phyloP scores from a whole-genome alignment of 345 rosid genomes.

The Acer campestre region DNA sequence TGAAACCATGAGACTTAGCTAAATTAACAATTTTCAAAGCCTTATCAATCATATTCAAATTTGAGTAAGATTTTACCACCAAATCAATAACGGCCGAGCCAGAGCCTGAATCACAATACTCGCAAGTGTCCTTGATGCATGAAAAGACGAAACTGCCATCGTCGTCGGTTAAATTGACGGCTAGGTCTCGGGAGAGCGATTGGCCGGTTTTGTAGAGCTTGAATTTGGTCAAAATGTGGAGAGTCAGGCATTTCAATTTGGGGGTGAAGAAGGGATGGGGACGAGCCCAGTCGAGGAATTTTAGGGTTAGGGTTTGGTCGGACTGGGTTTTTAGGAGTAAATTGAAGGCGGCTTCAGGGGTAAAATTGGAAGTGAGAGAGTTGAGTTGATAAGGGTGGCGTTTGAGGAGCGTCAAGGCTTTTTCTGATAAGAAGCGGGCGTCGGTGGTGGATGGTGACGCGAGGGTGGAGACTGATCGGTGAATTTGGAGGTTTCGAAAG shows the following conservation, averaged over 20 bases:
- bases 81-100: slow-evolving; percentile 86
- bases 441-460: slow-evolving; percentile 30
- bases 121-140: slow-evolving; percentile 64
- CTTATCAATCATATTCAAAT: slow-evolving; percentile 57
- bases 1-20: slow-evolving; percentile 68
- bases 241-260: slow-evolving; percentile 68
- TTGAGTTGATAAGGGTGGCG: slow-evolving; percentile 70
- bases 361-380: slow-evolving; percentile 54
- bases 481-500: slow-evolving; percentile 37
- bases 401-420: slow-evolving; percentile 56
- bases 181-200: slow-evolving; percentile 67
- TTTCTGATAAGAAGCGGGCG: slow-evolving; percentile 52
- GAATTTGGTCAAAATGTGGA: slow-evolving; percentile 81
- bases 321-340: slow-evolving; percentile 66
- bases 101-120: slow-evolving; percentile 63
- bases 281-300: slow-evolving; percentile 70
- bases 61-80: slow-evolving; percentile 80
- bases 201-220: slow-evolving; percentile 82
- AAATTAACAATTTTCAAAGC: slow-evolving; percentile 56
- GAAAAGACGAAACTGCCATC: slow-evolving; percentile 59
- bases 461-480: slow-evolving; percentile 38
- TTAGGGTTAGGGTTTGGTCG: slow-evolving; percentile 55
- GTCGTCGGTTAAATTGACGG: slow-evolving; percentile 37
- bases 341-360: slow-evolving; percentile 64
- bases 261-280: slow-evolving; percentile 66